Evolutionary conservation across 495 filamentous ascomycete genomes (phyloP).

Genomic region (Penicillium arizonense): DNA sequence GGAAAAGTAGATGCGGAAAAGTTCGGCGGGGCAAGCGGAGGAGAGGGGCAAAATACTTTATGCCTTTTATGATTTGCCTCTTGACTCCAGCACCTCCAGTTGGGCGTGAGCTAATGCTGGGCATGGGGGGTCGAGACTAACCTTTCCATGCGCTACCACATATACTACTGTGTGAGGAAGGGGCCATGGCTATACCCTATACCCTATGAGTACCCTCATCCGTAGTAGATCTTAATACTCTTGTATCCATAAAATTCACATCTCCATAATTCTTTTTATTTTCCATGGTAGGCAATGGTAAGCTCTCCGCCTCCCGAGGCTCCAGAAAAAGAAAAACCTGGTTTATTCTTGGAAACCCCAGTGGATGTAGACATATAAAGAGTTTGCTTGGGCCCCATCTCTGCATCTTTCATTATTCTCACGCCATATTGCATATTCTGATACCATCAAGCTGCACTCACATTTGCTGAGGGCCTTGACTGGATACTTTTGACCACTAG

Average conservation of each 20-base stretch:
- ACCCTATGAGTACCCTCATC: neutral
- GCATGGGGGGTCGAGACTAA: neutral
- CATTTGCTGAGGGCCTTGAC: slow-evolving; percentile 17
- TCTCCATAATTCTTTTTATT: slow-evolving; percentile 2
- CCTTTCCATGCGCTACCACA: neutral
- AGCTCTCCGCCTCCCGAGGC: slow-evolving; percentile 6
- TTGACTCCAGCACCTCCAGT: neutral
- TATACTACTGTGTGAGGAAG: neutral
- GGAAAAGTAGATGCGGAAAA: slow-evolving; percentile 23
- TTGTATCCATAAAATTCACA: neutral
- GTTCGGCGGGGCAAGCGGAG: slow-evolving; percentile 19
- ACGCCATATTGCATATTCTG: slow-evolving; percentile 22
- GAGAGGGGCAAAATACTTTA: slow-evolving; percentile 10
- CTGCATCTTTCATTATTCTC: slow-evolving; percentile 13
- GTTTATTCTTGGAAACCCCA: neutral
- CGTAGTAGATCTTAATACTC: neutral
- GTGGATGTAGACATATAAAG: slow-evolving; percentile 9
- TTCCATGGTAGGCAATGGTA: slow-evolving; percentile 2
- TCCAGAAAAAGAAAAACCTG: neutral
- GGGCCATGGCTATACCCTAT: neutral
- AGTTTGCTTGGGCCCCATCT: neutral
- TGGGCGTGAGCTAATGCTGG: neutral
- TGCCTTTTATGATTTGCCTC: slow-evolving; percentile 14
- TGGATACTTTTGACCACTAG: neutral
- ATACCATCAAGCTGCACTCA: slow-evolving; percentile 16